phyloP scores from a whole-genome alignment of 768 basidiomycete genomes.

The Leucocoprinus leucothites region DNA sequence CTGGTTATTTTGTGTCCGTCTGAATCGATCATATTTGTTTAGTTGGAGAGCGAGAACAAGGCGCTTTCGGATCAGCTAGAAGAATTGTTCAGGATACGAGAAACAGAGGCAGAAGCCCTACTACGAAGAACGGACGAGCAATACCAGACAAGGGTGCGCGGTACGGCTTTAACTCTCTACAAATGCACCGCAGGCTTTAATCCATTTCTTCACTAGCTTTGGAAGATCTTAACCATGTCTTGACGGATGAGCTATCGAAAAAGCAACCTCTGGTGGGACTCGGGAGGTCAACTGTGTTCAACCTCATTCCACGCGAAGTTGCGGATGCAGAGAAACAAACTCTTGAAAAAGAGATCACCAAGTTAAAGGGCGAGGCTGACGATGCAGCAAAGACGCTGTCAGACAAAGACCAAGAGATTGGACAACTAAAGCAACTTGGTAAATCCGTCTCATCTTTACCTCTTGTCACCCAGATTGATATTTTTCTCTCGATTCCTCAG shows the following conservation, averaged over 20 bases:
- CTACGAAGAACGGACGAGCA: conserved; percentile 45
- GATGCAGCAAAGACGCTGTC: conserved; percentile 38
- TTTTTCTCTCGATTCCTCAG: conserved; percentile 28
- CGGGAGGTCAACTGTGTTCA: conserved; percentile 49
- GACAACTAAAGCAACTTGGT: conserved; percentile 49
- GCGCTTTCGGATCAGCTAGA: conserved; percentile 54
- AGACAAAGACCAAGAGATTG: conserved; percentile 44
- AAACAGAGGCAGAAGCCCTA: conserved; percentile 63
- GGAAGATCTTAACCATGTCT: conserved; percentile 50
- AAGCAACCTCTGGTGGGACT: conserved; percentile 51
- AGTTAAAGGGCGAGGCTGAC: conserved; percentile 40
- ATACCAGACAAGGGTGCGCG: conserved; percentile 48
- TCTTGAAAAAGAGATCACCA: conserved; percentile 34
- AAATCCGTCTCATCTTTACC: conserved; percentile 15
- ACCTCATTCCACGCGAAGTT: conserved; percentile 70
- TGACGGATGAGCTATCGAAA: conserved; percentile 51
- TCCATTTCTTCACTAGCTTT: conserved; percentile 41
- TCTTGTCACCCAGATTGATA: not conserved
- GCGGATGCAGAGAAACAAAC: conserved; percentile 59
- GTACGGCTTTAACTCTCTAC: conserved; percentile 29
- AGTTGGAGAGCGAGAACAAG: conserved; percentile 44
- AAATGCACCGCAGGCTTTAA: not conserved
- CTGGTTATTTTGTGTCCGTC: not conserved
- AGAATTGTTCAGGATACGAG: conserved; percentile 52
- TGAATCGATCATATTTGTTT: not conserved